Evolutionary conservation across 352 stramenopile genomes (phyloP).

Genomic region (Elongisporangium undulatum): DNA sequence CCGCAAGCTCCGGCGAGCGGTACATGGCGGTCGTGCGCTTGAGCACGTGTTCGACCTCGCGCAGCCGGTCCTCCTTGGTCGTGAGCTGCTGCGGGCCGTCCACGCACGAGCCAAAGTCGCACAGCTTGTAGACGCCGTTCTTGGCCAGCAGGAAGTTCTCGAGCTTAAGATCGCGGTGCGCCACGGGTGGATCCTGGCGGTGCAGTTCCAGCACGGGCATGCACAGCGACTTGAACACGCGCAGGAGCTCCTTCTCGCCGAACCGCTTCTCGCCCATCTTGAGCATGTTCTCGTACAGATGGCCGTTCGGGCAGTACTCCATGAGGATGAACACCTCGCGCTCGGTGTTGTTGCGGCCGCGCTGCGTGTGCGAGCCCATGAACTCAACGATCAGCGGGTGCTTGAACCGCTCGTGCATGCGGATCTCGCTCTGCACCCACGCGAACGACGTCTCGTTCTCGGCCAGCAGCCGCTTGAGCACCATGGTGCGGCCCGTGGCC

Average conservation of each 20-base stretch:
- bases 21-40: conserved; percentile 98
- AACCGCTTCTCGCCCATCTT: conserved; percentile 80
- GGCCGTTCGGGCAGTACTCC: conserved; percentile 93
- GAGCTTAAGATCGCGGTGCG: conserved; percentile 96
- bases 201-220: conserved; percentile 68
- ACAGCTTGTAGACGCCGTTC: conserved; percentile 92
- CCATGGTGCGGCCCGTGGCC: conserved; percentile 32
- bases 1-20: conserved; percentile 95
- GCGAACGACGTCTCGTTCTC: conserved; percentile 59
- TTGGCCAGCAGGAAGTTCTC: conserved; percentile 95
- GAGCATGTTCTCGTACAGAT: conserved; percentile 92
- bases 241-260: conserved; percentile 56
- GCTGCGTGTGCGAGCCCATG: conserved; percentile 43
- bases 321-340: conserved; percentile 95
- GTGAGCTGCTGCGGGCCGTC: conserved; percentile 68
- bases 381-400: conserved; percentile 71
- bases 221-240: conserved; percentile 67
- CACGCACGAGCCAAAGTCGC: conserved; percentile 93
- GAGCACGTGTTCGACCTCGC: conserved; percentile 93
- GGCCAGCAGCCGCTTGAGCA: conserved; percentile 71
- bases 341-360: conserved; percentile 26
- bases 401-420: conserved; percentile 65
- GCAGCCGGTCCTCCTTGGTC: conserved; percentile 79
- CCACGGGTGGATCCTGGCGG: conserved; percentile 85
- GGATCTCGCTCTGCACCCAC: conserved; percentile 66